Percentiles rank a stretch among this genome's conserved stretches.
These are phyloP conservation scores for Talaromyces amestolkiae DNA, from an alignment of 2,329 filamentous ascomycete genomes.

Conservation along the genomic window DNA sequence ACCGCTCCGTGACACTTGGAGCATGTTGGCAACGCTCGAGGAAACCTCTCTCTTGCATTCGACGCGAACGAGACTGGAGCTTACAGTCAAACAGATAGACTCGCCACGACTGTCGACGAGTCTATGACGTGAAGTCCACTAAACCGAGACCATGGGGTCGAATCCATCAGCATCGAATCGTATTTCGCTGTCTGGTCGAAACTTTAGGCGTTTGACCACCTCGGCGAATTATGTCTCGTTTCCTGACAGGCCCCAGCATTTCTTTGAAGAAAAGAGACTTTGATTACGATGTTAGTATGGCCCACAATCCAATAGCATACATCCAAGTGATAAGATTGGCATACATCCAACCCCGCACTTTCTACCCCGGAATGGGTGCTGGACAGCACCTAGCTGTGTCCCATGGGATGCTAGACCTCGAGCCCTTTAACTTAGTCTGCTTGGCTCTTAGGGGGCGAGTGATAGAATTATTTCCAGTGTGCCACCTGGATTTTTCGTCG, in stretches of 20 bases:
- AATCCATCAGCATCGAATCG: neutral
- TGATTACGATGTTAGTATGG: neutral
- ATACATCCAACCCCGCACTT: slow-evolving; percentile 12
- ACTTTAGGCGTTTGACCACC: neutral
- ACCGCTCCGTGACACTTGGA: too few species aligned
- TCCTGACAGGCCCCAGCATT: neutral
- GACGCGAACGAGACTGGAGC: neutral
- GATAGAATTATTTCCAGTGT: neutral
- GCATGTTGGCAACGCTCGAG: neutral
- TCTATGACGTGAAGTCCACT: slow-evolving; percentile 7
- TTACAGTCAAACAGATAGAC: neutral
- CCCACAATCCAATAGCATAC: neutral
- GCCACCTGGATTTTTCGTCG: neutral
- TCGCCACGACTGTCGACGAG: neutral
- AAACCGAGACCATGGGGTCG: neutral
- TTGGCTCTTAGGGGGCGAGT: neutral
- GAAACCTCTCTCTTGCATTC: neutral
- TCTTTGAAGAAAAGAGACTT: neutral
- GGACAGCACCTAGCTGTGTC: neutral
- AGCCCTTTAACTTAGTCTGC: neutral
- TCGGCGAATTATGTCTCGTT: neutral
- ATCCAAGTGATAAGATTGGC: neutral
- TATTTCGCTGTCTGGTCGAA: neutral
- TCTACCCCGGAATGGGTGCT: slow-evolving; percentile 7
- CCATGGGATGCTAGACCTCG: slow-evolving; percentile 14